Conservation (phyloP, 352 stramenopile genomes). For the Pythium brachiatum region DNA sequence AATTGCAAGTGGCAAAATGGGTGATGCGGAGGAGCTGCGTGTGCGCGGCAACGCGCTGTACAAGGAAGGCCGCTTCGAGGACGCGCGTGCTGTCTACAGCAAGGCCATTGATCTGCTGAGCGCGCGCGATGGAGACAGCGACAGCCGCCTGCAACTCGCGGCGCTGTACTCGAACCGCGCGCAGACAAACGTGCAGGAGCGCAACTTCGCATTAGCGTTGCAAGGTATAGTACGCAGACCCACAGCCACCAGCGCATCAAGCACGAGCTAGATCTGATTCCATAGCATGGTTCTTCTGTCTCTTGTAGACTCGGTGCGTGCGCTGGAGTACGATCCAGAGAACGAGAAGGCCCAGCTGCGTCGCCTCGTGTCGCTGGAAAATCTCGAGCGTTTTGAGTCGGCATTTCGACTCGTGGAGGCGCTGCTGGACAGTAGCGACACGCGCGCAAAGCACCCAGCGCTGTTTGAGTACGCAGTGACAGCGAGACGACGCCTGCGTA, state of each 20-base stretch:
- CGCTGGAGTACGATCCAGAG: constrained; percentile 44
- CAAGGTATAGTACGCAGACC: constrained; percentile 29
- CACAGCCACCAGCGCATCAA: too few relatives aligned
- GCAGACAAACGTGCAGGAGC: constrained; percentile 70
- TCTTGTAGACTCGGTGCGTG: constrained; percentile 45
- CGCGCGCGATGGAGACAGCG: not conserved
- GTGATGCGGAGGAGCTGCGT: constrained; percentile 36
- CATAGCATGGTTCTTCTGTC: too few relatives aligned
- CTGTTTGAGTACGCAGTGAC: constrained; percentile 60
- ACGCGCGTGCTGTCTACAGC: constrained; percentile 51
- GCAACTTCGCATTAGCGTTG: constrained; percentile 61
- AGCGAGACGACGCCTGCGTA: constrained; percentile 46
- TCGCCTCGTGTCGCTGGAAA: constrained; percentile 62
- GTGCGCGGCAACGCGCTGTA: constrained; percentile 52
- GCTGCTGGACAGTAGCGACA: constrained; percentile 32
- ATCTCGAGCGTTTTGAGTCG: constrained; percentile 75
- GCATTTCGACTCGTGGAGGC: constrained; percentile 45
- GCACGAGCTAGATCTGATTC: too few relatives aligned
- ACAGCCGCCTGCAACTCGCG: constrained; percentile 13
- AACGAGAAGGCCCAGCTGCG: constrained; percentile 73
- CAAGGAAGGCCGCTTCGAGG: constrained; percentile 49
- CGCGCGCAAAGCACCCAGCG: constrained; percentile 15
- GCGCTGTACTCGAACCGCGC: constrained; percentile 65
- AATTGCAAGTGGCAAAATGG: constrained; percentile 12
- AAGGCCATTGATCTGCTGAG: constrained; percentile 34